Base-by-base conservation (phyloP, 2,329 filamentous ascomycete genomes). In the Aspergillus amoenus region DNA sequence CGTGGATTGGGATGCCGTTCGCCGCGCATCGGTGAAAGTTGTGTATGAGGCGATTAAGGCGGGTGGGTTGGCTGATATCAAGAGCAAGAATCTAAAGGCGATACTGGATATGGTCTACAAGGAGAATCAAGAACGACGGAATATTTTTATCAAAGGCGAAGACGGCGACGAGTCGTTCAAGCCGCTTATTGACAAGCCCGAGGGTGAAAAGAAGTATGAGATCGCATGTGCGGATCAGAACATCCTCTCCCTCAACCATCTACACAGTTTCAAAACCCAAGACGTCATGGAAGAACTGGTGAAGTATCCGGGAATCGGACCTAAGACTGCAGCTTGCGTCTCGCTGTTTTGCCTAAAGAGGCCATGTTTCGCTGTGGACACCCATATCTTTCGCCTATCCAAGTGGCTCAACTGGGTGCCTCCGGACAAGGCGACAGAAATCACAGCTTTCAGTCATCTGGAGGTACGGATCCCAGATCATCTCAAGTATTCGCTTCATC, bases 1-100 rank as follows among this genome's bases (percentile, higher is more conserved):
- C 54, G 87, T 92, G 7, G 79, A 92, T 68, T 93, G 89, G 88
- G 84, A 91, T 63, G 84, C 84, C 9, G 87, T 93, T 2, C 83
- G 85, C 21, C 71, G 76, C 24, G 84, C 86, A 2, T 72, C 83
- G 1, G 69, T 83, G 4, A 77, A 82, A 40, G 83, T 88, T 5
- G 78, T 94, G n/a, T 84, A 83, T 45, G 76, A 87, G 50, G 84
- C 88, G 0, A 91, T 94, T 67, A 86, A 85, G 63, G 74, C 77
- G 7, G 90, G 89, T 9, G 91, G 91, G 0, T 77, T 93, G 2
- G 88, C 85, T 2, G 81, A 83, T n/a, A 79, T 80, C 15, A 94
- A 93, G 73, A 87, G 85, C 58, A 86, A 82, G 52, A 80, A 87
- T 62, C 90, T 95, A 67, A 91, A 93, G 70, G 74, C 76, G 15